Evolutionary conservation across 192 early-diverging fungal species (phyloP).

Genomic region (Allomyces javanicus): DNA sequence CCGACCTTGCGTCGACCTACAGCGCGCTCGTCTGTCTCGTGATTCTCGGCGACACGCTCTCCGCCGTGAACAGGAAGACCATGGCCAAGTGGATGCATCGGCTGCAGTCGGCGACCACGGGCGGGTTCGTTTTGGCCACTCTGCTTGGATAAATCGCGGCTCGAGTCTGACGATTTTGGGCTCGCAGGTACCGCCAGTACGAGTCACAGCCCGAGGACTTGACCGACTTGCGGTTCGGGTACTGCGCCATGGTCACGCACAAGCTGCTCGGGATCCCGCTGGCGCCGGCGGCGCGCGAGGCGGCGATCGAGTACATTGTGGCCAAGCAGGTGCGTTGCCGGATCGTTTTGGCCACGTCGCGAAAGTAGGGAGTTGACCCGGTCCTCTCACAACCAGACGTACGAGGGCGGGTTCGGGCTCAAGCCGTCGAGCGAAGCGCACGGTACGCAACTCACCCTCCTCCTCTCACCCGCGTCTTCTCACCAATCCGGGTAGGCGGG

Average conservation of each 20-base stretch:
- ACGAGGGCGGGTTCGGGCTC: slow-evolving; percentile 64
- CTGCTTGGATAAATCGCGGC: not conserved
- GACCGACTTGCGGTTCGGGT: slow-evolving; percentile 73
- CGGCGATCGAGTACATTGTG: slow-evolving; percentile 36
- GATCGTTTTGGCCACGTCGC: not conserved
- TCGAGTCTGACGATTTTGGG: not conserved
- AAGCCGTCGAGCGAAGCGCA: slow-evolving; percentile 63
- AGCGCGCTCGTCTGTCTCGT: slow-evolving; percentile 61
- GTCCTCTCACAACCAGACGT: slow-evolving; percentile 18
- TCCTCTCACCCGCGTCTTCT: not conserved
- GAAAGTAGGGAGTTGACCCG: not conserved
- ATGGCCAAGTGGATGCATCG: slow-evolving; percentile 35
- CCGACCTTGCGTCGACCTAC: slow-evolving; percentile 68
- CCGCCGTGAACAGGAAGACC: slow-evolving; percentile 51
- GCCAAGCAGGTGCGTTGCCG: slow-evolving; percentile 18
- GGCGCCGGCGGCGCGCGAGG: slow-evolving; percentile 56
- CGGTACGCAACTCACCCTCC: slow-evolving; percentile 15
- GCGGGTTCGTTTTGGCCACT: slow-evolving; percentile 3
- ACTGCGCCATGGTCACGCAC: slow-evolving; percentile 66
- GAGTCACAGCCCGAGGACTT: slow-evolving; percentile 22
- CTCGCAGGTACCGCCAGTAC: not conserved
- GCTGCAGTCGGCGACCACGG: slow-evolving; percentile 27
- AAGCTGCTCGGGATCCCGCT: slow-evolving; percentile 62
- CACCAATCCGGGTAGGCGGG: slow-evolving; percentile 29
- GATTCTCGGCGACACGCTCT: slow-evolving; percentile 73